A percentile compares a stretch with the other conserved stretches of the same genome.
These are phyloP conservation scores for Solanum arcanum DNA, from an alignment of 257 asterid species.

Conservation along the genomic window DNA sequence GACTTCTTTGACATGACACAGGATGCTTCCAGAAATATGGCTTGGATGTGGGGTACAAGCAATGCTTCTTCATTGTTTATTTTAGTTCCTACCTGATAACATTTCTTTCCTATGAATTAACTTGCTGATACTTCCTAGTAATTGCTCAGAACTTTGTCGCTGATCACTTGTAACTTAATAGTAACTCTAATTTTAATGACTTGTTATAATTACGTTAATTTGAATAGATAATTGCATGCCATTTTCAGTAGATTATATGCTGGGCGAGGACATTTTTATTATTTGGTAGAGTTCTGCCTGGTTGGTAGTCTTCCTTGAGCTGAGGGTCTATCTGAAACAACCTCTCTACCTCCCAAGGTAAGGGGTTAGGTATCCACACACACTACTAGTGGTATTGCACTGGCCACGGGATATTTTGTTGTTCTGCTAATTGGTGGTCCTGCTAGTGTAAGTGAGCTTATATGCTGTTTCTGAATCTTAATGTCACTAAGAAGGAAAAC, in stretches of 20 bases:
- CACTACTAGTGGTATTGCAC: not conserved
- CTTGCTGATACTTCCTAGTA: not conserved
- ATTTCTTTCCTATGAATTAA: not conserved
- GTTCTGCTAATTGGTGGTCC: not conserved
- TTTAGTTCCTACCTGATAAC: not conserved
- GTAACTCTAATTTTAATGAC: not conserved
- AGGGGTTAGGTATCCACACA: not conserved
- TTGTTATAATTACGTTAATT: not conserved
- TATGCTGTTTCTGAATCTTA: not conserved
- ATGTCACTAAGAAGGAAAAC: not conserved
- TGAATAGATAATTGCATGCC: not conserved
- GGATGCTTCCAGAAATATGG: not conserved
- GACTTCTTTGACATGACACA: not conserved
- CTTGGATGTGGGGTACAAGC: not conserved
- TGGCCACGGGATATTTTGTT: not conserved
- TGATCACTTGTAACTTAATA: not conserved
- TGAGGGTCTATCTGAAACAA: not conserved
- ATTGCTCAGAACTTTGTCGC: not conserved
- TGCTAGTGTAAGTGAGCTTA: not conserved
- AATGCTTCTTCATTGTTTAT: not conserved
- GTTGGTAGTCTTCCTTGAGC: not conserved
- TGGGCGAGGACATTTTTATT: not conserved
- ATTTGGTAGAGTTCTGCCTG: not conserved
- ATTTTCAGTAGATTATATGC: not conserved
- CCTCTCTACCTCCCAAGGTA: not conserved